A percentile compares a stretch with the other conserved stretches of the same genome.
Conservation (phyloP, 2,329 filamentous ascomycete genomes). For the Stachybotrys elegans region DNA sequence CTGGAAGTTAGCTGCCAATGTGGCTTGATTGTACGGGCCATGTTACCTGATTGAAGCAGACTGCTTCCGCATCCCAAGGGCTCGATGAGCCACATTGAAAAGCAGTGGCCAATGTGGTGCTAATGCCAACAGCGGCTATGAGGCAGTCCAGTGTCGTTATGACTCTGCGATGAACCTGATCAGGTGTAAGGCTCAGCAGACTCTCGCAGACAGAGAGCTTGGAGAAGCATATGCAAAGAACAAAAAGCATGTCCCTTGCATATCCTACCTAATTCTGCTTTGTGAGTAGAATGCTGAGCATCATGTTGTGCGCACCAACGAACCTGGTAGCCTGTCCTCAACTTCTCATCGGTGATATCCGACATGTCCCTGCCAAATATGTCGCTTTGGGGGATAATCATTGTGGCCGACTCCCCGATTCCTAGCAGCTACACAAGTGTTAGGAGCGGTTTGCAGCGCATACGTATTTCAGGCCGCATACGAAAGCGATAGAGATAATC, state of each 20-base stretch:
- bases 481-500: neutral
- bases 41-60: neutral
- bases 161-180: neutral
- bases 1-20: no score
- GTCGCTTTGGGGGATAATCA: neutral
- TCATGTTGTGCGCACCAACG: neutral
- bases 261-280: neutral
- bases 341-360: neutral
- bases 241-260: neutral
- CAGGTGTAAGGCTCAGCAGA: neutral
- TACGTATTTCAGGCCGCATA: neutral
- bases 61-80: neutral
- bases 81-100: neutral
- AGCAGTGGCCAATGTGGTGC: neutral
- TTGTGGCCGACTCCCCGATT: neutral
- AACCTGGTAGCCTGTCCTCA: neutral
- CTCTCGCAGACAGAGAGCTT: neutral
- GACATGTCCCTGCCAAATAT: neutral
- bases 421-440: neutral
- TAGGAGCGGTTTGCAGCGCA: neutral
- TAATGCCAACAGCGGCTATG: neutral
- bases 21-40: no score
- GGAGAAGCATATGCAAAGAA: neutral
- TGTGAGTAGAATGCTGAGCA: neutral
- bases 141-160: neutral